Evolutionary conservation across 2,329 filamentous ascomycete genomes (phyloP).

Genomic region (Gremmenia infestans): DNA sequence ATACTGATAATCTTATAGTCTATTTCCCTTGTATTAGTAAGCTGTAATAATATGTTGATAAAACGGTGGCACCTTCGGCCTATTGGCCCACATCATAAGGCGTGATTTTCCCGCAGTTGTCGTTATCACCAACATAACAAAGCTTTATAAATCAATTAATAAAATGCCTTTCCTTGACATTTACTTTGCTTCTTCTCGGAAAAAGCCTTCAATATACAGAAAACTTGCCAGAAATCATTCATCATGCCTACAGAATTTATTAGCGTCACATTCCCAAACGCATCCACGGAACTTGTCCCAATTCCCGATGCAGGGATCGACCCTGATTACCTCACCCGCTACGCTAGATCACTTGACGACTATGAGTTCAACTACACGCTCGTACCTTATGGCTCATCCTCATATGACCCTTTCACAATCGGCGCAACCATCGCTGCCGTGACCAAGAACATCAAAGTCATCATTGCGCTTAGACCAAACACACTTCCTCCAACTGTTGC

Average conservation of each 20-base stretch:
- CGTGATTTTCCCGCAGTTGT: conserved; percentile 10
- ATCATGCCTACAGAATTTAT: conserved; percentile 52
- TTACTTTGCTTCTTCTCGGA: not conserved
- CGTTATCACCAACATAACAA: conserved; percentile 2
- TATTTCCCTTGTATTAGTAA: not conserved
- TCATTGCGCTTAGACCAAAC: conserved; percentile 58
- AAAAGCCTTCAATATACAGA: not conserved
- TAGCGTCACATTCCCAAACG: conserved; percentile 51
- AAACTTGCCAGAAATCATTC: not conserved
- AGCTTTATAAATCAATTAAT: not conserved
- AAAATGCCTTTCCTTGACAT: not conserved
- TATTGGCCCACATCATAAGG: not conserved
- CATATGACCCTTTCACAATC: conserved; percentile 52
- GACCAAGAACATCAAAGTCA: conserved; percentile 56
- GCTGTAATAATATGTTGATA: not conserved
- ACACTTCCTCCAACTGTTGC: conserved; percentile 58
- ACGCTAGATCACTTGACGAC: conserved; percentile 53
- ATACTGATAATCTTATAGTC: not conserved
- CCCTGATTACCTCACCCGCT: conserved; percentile 49
- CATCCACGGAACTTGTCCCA: conserved; percentile 50
- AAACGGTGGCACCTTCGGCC: not conserved
- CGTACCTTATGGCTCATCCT: conserved; percentile 52
- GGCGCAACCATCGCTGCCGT: conserved; percentile 52
- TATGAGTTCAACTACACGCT: conserved; percentile 59
- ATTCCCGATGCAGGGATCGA: conserved; percentile 49